Base-by-base conservation (phyloP, 1,284 basidiomycete genomes). In the Sporisorium scitamineum region DNA sequence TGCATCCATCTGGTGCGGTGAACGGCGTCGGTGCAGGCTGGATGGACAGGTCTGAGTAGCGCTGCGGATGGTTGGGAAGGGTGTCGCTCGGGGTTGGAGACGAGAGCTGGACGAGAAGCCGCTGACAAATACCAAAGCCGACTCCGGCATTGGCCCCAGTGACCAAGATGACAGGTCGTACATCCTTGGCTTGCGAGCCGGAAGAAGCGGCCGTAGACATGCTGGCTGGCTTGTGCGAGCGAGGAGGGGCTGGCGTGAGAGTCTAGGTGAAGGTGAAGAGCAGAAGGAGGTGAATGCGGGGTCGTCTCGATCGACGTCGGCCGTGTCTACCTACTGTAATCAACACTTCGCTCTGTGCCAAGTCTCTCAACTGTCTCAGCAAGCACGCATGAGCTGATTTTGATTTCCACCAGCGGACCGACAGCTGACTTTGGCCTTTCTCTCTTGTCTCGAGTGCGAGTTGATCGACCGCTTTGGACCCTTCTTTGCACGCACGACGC, bases 131-230 rank as follows among this genome's bases (percentile, higher is more conserved):
- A 14, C 84, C 85, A 26, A 80, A 80, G 27, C 85, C 85, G 1
- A 86, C 80, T 22, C 83, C 84, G 20, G 72, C 73, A 53, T 85
- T 85, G 13, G 83, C 84, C 22, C 84, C 84, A 1, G 83, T 85
- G 53, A 85, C 77, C 22, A 85, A 59, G 41, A 85, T 75, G 53
- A 85, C 64, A 10, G 84, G 84, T 18, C 83, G 77, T 37, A 62
- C 48, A 20, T 75, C 59, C 54, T 61, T 62, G 6, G 51, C 22
- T 42, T 39, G 54, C 10, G 62, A 59, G 69, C 47, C 32, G 26
- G 55, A 58, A 41, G 69, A 41, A 34, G 61, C 54, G 13, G 52
- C 52, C n/a, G 29, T 34, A 13, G 69, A 66, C 69, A 71, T 66
- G 29, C 14, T 61, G 16, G 32, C 52, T 32, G 5, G 20, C 11